Evolutionary conservation across 169 alveolate species (phyloP), one percentile per base, ranked within the genome.

Genomic region (Cryptosporidium canis): DNA sequence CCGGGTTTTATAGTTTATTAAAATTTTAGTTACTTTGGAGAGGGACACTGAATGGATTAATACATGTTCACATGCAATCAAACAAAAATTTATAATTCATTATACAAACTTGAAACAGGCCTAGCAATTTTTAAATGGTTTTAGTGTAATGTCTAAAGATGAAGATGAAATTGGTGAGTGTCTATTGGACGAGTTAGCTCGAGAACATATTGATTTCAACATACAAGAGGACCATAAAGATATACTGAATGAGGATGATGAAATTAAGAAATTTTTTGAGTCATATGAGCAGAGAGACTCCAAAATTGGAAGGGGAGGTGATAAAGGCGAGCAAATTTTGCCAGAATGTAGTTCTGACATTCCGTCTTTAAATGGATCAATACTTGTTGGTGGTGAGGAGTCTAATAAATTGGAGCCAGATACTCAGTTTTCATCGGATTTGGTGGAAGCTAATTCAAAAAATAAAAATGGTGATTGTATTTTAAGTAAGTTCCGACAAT

Each of bases 1-100:
- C 24, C n/a, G 5, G 11, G 11, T 41, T 53, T 61, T 31, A 18
- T 31, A 18, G 27, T 31, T 21, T 0, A 58, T 58, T 58, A 11
- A n/a, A 14, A 1, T 0, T 48, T 0, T 6, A 9, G n/a, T 58
- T 4, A 58, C 16, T 11, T 58, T 58, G n/a, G 18, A 58, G 68
- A n/a, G 68, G 68, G 68, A 61, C 68, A 61, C 7, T 51, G 35
- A 51, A 27, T 33, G n/a, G 7, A 21, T 21, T 35, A 61, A 61
- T 29, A 61, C 68, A 61, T 61, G 68, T 61, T 61, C 47, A 61
- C 68, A 61, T 61, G 68, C 45, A 51, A 61, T 31, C 68, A 31
- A 35, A 35, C n/a, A 31, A 35, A 61, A 35, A 35, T 29, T 18
- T 61, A 61, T 33, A 18, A 61, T 33, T 31, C 2, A 39, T 16